phyloP scores from a whole-genome alignment of 352 stramenopile genomes.

The Globisporangium paroecandrum region DNA sequence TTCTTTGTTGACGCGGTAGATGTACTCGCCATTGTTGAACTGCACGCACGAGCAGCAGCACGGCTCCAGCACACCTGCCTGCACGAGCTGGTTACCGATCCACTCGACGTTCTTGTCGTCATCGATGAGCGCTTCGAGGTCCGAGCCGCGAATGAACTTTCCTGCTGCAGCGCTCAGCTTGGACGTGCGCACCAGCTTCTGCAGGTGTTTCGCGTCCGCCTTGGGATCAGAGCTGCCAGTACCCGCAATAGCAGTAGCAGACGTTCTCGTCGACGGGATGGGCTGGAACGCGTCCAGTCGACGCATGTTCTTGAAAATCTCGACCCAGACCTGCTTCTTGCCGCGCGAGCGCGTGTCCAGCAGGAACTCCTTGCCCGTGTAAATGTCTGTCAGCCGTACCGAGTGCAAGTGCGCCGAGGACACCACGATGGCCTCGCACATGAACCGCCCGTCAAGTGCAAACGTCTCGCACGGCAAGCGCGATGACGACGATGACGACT shows the following conservation, averaged over 20 bases:
- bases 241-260: not conserved
- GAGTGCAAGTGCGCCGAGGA: slow-evolving; percentile 59
- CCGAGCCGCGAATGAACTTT: slow-evolving; percentile 27
- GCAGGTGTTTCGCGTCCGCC: not conserved
- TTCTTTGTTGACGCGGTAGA: slow-evolving; percentile 32
- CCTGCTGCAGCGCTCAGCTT: slow-evolving; percentile 23
- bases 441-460: slow-evolving; percentile 36
- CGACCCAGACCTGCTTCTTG: slow-evolving; percentile 57
- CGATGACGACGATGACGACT: slow-evolving; percentile 15
- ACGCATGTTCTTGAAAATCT: slow-evolving; percentile 33
- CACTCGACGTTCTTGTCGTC: slow-evolving; percentile 20
- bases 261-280: not conserved
- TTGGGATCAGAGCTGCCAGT: not conserved
- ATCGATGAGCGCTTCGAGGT: slow-evolving; percentile 29
- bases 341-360: slow-evolving; percentile 38
- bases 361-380: slow-evolving; percentile 39
- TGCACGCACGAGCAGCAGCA: slow-evolving; percentile 33
- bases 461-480: slow-evolving; percentile 26
- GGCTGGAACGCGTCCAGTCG: slow-evolving; percentile 20
- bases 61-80: slow-evolving; percentile 26
- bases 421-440: slow-evolving; percentile 54
- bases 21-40: slow-evolving; percentile 24
- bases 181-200: slow-evolving; percentile 19
- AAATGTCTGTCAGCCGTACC: slow-evolving; percentile 42
- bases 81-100: slow-evolving; percentile 29